Evolutionary conservation across 1,139 yeast genomes (phyloP).

Genomic region (Suhomyces coccinellae): DNA sequence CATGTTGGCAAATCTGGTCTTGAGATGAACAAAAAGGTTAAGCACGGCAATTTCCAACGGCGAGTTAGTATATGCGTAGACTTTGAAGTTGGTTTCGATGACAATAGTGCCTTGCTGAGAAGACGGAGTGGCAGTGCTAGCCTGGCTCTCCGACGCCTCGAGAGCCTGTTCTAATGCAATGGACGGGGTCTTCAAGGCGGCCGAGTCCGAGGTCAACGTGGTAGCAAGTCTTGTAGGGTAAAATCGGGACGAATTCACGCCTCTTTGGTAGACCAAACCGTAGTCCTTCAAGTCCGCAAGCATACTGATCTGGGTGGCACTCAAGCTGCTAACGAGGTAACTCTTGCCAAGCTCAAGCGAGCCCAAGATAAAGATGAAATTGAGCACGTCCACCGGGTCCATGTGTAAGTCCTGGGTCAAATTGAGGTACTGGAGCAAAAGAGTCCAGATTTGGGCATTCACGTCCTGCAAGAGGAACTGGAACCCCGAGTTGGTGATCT

Average conservation of each 20-base stretch:
- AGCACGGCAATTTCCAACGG: slow-evolving; percentile 94
- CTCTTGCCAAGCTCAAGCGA: slow-evolving; percentile 89
- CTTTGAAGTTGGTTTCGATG: slow-evolving; percentile 88
- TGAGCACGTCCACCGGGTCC: slow-evolving; percentile 96
- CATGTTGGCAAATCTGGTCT: slow-evolving; percentile 84
- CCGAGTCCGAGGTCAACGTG: slow-evolving; percentile 82
- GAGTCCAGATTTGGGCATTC: slow-evolving; percentile 93
- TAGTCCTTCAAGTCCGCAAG: slow-evolving; percentile 87
- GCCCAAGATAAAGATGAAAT: slow-evolving; percentile 90
- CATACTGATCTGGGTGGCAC: slow-evolving; percentile 83
- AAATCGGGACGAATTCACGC: slow-evolving; percentile 61
- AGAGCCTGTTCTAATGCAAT: slow-evolving; percentile 66
- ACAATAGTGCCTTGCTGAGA: slow-evolving; percentile 66
- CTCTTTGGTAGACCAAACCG: slow-evolving; percentile 83
- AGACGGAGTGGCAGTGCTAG: slow-evolving; percentile 12
- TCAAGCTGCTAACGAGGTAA: slow-evolving; percentile 68
- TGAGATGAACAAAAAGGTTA: slow-evolving; percentile 81
- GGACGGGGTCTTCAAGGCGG: slow-evolving; percentile 67
- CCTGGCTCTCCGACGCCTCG: slow-evolving; percentile 33
- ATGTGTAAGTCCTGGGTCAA: slow-evolving; percentile 80
- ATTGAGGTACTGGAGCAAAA: slow-evolving; percentile 80
- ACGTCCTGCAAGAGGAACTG: slow-evolving; percentile 91
- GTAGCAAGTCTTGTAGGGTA: slow-evolving; percentile 93
- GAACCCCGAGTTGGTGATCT: slow-evolving; percentile 88
- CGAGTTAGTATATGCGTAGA: slow-evolving; percentile 92